These are phyloP conservation scores for Myxozyma vanderwaltii DNA, from an alignment of 805 yeast species.

Conservation along the genomic window DNA sequence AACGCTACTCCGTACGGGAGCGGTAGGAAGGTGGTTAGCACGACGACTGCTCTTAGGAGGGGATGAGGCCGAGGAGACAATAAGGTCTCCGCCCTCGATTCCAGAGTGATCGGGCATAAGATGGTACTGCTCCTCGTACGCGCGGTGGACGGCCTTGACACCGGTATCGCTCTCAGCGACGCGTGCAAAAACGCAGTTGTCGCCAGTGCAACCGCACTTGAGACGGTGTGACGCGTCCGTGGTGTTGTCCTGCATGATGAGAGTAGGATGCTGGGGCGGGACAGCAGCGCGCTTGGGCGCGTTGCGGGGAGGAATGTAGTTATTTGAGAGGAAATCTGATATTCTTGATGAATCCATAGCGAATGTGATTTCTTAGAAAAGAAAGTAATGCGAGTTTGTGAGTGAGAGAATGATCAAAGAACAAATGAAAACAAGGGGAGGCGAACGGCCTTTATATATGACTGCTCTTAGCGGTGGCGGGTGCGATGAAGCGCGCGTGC, in stretches of 20 bases:
- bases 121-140: conserved; percentile 32
- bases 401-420: not conserved
- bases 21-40: not conserved
- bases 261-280: conserved; percentile 59
- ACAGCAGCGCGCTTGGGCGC: conserved; percentile 37
- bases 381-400: not conserved
- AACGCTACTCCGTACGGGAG: conserved; percentile 9
- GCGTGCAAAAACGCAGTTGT: conserved; percentile 45
- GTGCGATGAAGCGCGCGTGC: no score
- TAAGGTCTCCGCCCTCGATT: conserved; percentile 22
- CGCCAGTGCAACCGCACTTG: conserved; percentile 48
- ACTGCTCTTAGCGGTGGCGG: no score
- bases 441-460: not conserved
- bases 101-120: conserved; percentile 21
- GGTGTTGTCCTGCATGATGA: conserved; percentile 58
- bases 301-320: conserved; percentile 51
- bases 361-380: not conserved
- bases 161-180: conserved; percentile 34
- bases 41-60: conserved; percentile 2
- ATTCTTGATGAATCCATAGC: conserved; percentile 51
- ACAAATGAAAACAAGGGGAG: not conserved
- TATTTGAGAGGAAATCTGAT: conserved; percentile 46
- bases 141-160: conserved; percentile 21
- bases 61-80: conserved; percentile 11
- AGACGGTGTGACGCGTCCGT: conserved; percentile 53